Conservation (phyloP, 2,329 filamentous ascomycete species). For the Colletotrichum siamense region DNA sequence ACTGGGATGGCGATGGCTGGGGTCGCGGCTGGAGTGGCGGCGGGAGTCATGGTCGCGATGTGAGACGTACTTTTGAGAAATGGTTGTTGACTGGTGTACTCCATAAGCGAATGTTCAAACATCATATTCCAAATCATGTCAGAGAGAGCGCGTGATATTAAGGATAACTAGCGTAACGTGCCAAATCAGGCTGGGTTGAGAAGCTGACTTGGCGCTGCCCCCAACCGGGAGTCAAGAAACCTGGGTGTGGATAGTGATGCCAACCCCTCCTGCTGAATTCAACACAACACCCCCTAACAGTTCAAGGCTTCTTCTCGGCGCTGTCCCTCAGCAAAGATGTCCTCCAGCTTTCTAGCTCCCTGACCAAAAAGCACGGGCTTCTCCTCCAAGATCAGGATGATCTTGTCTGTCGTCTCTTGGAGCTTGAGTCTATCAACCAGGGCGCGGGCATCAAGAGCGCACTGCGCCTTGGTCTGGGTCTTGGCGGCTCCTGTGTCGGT, state of each 20-base stretch:
- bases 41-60: constrained; percentile 1
- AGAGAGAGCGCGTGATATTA: neutral
- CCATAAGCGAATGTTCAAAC: neutral
- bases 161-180: neutral
- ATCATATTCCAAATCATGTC: neutral
- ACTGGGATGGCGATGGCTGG: constrained; percentile 13
- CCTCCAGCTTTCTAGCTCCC: neutral
- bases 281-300: neutral
- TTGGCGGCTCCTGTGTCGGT: neutral
- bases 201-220: neutral
- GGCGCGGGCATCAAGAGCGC: neutral
- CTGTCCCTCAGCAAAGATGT: neutral
- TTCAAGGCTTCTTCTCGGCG: neutral
- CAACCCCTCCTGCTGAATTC: neutral
- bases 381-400: neutral
- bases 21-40: neutral
- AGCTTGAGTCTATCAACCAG: neutral
- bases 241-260: accelerated
- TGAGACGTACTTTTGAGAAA: neutral
- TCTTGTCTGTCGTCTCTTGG: neutral
- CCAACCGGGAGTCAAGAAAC: neutral
- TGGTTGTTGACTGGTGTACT: neutral
- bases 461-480: neutral
- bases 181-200: neutral
- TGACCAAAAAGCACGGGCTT: neutral